Base-by-base conservation (phyloP, 352 stramenopile genomes). In the Pythium grandisporangium region DNA sequence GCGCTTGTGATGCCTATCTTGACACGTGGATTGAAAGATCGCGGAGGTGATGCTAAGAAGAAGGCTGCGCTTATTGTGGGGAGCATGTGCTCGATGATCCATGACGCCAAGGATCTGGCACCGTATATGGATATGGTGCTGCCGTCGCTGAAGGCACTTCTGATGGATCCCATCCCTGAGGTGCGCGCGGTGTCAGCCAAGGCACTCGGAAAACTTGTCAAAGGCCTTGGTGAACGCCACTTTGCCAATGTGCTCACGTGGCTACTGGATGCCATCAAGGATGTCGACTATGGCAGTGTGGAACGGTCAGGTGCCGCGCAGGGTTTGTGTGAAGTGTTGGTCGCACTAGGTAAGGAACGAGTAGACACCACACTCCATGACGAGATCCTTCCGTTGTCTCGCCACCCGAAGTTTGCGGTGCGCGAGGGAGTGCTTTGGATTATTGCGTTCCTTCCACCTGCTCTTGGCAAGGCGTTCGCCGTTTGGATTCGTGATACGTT, bases 1-100 rank as follows among this genome's bases (percentile, higher is more conserved):
- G 96, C 97, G 19, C 77, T 99, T n/a, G 91, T 99, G 51, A 97
- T 99, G 66, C 97, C 97, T 19, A 97, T 99, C 48, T 84, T 99
- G 41, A 92, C 97, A 45, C 88, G 97, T 20, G 97, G 96, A 20
- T 64, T 99, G n/a, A 95, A 93, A 49, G 97, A 99, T 59, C 84
- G 96, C 30, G 78, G 69, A 25, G 95, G 95, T 36, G 97, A 98
- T 39, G 90, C 95, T 11, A 99, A 99, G 74, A 96, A 98, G 48
- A 99, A 98, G 63, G 94, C 95, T 20, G 96, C 96, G 5, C 70
- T 99, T 4, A 99, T 99, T 58, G 95, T 96, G 16, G 97, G 97
- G 42, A 99, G 98, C 55, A 99, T 99, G 68, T 98, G 92, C 55
- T 95, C 89, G 5, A 98, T 99, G 94, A 97, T 98, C 35, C 97